Evolutionary conservation across 352 stramenopile genomes (phyloP).

Genomic region (Pilasporangium apinafurcum): DNA sequence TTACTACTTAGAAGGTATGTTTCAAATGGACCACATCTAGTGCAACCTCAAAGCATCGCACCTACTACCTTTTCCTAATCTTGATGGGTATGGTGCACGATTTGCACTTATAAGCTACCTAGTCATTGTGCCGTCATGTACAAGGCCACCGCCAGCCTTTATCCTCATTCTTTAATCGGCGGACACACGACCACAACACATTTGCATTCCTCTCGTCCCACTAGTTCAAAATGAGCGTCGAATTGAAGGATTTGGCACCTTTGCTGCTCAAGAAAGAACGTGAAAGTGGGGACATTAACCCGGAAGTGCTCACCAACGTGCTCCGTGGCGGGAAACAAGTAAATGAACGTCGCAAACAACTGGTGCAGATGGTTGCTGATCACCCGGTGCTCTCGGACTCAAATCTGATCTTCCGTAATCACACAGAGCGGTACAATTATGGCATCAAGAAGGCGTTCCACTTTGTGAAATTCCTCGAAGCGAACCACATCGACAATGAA

Average conservation of each 20-base stretch:
- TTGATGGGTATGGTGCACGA: too few species aligned
- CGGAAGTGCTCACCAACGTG: conserved; percentile 1
- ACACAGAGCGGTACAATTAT: conserved; percentile 22
- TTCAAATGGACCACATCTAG: too few species aligned
- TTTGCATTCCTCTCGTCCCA: too few species aligned
- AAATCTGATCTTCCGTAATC: conserved; percentile 39
- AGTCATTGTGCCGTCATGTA: too few species aligned
- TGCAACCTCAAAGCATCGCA: too few species aligned
- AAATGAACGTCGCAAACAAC: conserved; percentile 6
- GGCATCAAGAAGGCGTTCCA: conserved; percentile 25
- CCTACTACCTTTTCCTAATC: too few species aligned
- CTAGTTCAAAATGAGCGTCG: too few species aligned
- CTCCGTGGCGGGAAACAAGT: conserved; percentile 5
- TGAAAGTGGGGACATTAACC: conserved; percentile 5
- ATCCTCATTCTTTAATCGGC: too few species aligned
- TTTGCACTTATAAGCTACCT: too few species aligned
- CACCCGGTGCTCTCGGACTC: conserved; percentile 39
- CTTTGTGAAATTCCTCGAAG: conserved; percentile 29
- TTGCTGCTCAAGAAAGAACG: conserved; percentile 14
- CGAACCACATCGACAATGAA: conserved; percentile 19
- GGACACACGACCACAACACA: too few species aligned
- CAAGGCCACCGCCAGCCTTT: too few species aligned
- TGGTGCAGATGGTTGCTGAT: conserved; percentile 7
- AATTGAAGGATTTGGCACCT: conserved; percentile 14
- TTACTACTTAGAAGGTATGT: too few species aligned